A percentile compares a stretch with the other conserved stretches of the same genome.
These are phyloP conservation scores for Crassisporium funariophilum DNA, from an alignment of 768 basidiomycete species.

Conservation along the genomic window DNA sequence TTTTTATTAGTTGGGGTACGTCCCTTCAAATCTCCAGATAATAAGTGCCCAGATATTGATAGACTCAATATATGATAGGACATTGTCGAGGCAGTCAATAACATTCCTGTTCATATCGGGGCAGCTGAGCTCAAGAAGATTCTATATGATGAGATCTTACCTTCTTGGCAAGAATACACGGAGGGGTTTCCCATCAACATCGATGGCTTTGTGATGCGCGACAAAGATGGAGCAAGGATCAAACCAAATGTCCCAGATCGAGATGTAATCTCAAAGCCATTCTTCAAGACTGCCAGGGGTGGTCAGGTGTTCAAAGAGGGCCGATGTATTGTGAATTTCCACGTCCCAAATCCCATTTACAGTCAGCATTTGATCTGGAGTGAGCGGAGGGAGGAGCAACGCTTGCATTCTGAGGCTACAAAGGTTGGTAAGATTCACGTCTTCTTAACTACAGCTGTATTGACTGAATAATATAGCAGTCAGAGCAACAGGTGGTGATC, in stretches of 20 bases:
- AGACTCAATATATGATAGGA: constrained; percentile 14
- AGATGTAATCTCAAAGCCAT: constrained; percentile 14
- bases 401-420: too few species aligned
- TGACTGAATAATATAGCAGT: too few species aligned
- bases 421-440: too few species aligned
- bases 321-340: neutral
- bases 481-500: neutral
- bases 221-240: constrained; percentile 8
- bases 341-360: constrained; percentile 5
- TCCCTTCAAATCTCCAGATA: neutral
- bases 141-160: constrained; percentile 15
- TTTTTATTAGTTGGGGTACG: neutral
- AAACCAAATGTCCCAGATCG: constrained; percentile 8
- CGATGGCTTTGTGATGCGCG: constrained; percentile 2
- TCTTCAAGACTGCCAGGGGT: constrained; percentile 6
- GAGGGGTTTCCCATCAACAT: constrained; percentile 7
- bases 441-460: too few species aligned
- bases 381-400: neutral
- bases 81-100: constrained; percentile 19
- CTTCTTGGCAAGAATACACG: constrained; percentile 16
- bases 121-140: constrained; percentile 16
- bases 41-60: constrained; percentile 1
- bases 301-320: constrained; percentile 3
- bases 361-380: neutral
- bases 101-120: constrained; percentile 28